phyloP scores from a whole-genome alignment of 1,284 basidiomycete species.

The Heterobasidion parviporum region DNA sequence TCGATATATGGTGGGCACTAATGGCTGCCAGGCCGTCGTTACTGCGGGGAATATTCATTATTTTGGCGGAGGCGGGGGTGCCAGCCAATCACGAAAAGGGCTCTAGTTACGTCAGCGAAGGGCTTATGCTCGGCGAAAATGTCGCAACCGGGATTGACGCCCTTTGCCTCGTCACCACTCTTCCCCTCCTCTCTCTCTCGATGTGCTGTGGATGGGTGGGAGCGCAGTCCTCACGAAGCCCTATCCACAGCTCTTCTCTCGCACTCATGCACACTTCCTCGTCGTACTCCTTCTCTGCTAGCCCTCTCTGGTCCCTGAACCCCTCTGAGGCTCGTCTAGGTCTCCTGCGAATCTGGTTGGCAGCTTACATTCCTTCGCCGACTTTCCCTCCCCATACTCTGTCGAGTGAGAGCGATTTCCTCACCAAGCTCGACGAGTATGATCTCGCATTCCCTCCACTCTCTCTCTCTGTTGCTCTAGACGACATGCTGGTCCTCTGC shows the following conservation, averaged over 20 bases:
- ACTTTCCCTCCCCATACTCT: neutral
- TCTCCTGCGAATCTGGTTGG: neutral
- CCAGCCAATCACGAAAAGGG: neutral
- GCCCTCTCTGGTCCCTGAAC: neutral
- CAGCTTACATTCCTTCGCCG: neutral
- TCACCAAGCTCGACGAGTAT: neutral
- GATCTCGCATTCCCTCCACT: neutral
- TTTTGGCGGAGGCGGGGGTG: no score
- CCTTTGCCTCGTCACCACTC: neutral
- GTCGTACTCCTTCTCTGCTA: neutral
- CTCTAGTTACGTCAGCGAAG: neutral
- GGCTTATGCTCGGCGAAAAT: neutral
- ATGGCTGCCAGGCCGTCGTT: no score
- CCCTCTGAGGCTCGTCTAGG: neutral
- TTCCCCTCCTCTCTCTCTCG: neutral
- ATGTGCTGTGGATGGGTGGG: conserved; percentile 12
- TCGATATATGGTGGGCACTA: no score
- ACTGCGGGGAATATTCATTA: no score
- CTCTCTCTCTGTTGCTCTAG: no score
- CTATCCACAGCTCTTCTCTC: conserved; percentile 4
- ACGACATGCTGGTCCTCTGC: no score
- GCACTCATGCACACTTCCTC: neutral
- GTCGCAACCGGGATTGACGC: neutral
- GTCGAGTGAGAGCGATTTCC: neutral
- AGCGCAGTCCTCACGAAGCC: conserved; percentile 23